Conservation (phyloP, 192 early-diverging fungal genomes). For the Entophlyctis helioformis region DNA sequence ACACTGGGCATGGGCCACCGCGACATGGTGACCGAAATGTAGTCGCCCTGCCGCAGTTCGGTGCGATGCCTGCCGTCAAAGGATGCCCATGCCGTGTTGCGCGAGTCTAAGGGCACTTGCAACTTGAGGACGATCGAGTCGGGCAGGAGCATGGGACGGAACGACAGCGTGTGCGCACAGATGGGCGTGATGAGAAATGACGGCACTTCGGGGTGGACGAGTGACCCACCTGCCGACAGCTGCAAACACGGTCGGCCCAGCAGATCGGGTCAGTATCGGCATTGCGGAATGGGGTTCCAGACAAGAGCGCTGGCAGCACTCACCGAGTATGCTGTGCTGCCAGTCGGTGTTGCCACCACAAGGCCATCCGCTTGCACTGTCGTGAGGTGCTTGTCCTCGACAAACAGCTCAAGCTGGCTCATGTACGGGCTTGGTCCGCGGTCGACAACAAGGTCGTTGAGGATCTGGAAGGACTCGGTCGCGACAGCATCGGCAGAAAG, state of each 20-base stretch:
- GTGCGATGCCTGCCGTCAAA: constrained; percentile 89
- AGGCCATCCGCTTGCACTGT: constrained; percentile 93
- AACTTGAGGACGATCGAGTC: constrained; percentile 86
- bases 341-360: constrained; percentile 87
- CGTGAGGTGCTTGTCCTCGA: constrained; percentile 85
- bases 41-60: constrained; percentile 81
- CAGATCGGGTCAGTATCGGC: too few relatives aligned
- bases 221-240: constrained; percentile 86
- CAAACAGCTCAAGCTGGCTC: constrained; percentile 65
- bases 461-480: constrained; percentile 62
- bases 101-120: constrained; percentile 66
- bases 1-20: constrained; percentile 86
- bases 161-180: constrained; percentile 48
- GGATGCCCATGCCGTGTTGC: constrained; percentile 78
- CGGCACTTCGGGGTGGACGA: constrained; percentile 93
- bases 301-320: too few relatives aligned
- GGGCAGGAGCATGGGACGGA: constrained; percentile 92
- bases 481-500: too few relatives aligned
- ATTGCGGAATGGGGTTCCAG: too few relatives aligned
- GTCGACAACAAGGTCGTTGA: constrained; percentile 94
- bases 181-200: constrained; percentile 61
- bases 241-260: not conserved
- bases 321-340: constrained; percentile 37
- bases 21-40: constrained; percentile 76
- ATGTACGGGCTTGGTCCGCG: constrained; percentile 86